Evolutionary conservation across 768 basidiomycete genomes (phyloP), one percentile per base, ranked within the genome.

Genomic region (Erythrobasidium yunnanense): DNA sequence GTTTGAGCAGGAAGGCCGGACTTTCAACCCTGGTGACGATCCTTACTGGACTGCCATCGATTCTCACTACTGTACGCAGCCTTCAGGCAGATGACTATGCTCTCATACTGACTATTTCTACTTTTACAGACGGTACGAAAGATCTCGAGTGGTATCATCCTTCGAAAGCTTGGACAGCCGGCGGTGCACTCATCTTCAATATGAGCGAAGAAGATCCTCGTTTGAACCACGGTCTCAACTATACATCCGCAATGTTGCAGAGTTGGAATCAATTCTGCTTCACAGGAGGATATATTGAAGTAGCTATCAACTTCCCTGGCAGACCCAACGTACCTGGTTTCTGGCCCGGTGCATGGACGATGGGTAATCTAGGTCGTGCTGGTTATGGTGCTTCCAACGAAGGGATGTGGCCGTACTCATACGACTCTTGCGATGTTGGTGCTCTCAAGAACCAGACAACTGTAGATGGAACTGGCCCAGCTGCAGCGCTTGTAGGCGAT

Each of bases 211-310:
- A 86, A 46, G 20, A 57, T 22, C 7, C 66, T 2, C 2, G 7
- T 82, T 73, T 60, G 22, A 85, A 79, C 66, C 86, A 95, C 73
- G 81, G 88, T 71, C 80, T 97, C 66, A 88, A 92, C 75, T 96
- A 87, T 74, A 70, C 84, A 77, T 84, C 76, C 60, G 90, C 13
- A 23, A 25, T 17, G 50, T 22, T 13, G 30, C 42, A 27, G 70
- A 82, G 84, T 17, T 95, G 92, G 91, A 93, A 95, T 77, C 89
- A 95, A 77, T 77, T 95, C 63, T 97, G 92, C 77, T 93, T 91
- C 77, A 92, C 85, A 18, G 90, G 89, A 0, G 90, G 90, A 1
- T 90, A 92, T 73, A 79, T 95, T 62, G 95, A 77, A 76, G 77
- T 77, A 23, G 56, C 63, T 68, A 49, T 73, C 17, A 66, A 57